Evolutionary conservation across 805 yeast genomes (phyloP), one percentile per base, ranked within the genome.

Genomic region (Wickerhamomyces hampshirensis): DNA sequence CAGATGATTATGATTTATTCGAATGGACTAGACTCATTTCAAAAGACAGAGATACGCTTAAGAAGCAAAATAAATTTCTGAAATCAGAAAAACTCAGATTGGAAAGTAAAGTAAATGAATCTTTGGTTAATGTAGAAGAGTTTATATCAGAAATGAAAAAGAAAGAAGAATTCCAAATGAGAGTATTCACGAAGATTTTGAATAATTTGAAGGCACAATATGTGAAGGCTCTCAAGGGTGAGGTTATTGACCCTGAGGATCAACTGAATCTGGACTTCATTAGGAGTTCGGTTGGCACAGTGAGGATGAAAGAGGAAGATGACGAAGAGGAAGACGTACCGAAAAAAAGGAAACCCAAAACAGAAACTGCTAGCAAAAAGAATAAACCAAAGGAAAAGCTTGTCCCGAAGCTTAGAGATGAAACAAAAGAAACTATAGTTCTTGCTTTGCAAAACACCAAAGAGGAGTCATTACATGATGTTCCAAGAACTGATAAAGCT

Each of bases 201-300:
- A 54, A 52, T 33, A 44, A 46, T 12, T 40, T 49, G 37, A 53
- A 54, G 23, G 33, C 21, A 1, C 43, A 42, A 16, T 47, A 48
- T 30, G 19, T 26, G 6, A 37, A 34, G 18, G 28, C 49, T 1
- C n/a, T 43, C 5, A 31, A 31, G 4, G 57, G 56, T 1, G 53
- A 49, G 9, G 28, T 44, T 3, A n/a, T 19, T 5, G 45, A 46
- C 4, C 42, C 33, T 4, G 48, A 35, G 5, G 56, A 51, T 31
- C 18, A 34, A 5, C 47, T 52, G 35, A 48, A 51, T 26, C 7
- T 39, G 3, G 48, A 46, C 10, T 31, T 40, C 18, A 44, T 48
- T 6, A 30, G 29, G 15, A 24, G 29, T 8, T 26, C 31, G 5
- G 34, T 34, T 10, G 31, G 30, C 26, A 39, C 38, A 11, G 36